Evolutionary conservation across 2,329 filamentous ascomycete genomes (phyloP).

Genomic region (Phyllosticta citriasiana): DNA sequence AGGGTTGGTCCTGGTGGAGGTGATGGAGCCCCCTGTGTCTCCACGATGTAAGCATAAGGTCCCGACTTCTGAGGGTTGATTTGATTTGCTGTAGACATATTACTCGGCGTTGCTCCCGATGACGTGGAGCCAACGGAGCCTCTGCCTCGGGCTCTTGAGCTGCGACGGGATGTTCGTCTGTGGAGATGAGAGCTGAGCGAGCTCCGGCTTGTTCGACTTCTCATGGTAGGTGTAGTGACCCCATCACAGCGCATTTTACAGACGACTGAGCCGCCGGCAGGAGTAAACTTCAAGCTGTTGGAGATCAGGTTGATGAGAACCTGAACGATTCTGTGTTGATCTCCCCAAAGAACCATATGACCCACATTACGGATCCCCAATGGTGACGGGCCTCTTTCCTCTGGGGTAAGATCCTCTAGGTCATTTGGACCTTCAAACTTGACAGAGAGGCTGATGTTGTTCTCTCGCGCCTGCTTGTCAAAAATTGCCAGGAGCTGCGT

Average conservation of each 20-base stretch:
- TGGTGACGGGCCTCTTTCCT: constrained; percentile 28
- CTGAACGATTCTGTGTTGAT: constrained; percentile 81
- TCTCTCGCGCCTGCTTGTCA: constrained; percentile 78
- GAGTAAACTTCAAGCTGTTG: constrained; percentile 88
- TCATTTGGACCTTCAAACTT: constrained; percentile 51
- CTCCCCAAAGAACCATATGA: constrained; percentile 86
- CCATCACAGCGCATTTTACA: constrained; percentile 66
- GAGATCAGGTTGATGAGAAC: constrained; percentile 90
- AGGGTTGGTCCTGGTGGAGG: constrained; percentile 56
- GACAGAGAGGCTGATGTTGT: constrained; percentile 62
- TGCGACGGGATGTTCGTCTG: constrained; percentile 20
- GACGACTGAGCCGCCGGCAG: constrained; percentile 61
- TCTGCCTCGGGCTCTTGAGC: constrained; percentile 20
- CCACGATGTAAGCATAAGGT: constrained; percentile 25
- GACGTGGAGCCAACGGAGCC: constrained; percentile 22
- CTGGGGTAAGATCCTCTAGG: constrained; percentile 18
- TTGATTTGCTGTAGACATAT: constrained; percentile 32
- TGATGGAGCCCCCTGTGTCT: constrained; percentile 25
- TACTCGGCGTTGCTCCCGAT: constrained; percentile 15
- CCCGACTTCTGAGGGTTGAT: constrained; percentile 34
- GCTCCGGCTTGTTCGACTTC: constrained; percentile 29
- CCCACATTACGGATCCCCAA: constrained; percentile 39
- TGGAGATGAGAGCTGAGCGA: constrained; percentile 34
- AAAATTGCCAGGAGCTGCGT: constrained; percentile 80
- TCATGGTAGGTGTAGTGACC: constrained; percentile 24